Evolutionary conservation across 2,329 filamentous ascomycete species (phyloP), one percentile per base, ranked within the genome.

Genomic region (Fusarium abutilonis): DNA sequence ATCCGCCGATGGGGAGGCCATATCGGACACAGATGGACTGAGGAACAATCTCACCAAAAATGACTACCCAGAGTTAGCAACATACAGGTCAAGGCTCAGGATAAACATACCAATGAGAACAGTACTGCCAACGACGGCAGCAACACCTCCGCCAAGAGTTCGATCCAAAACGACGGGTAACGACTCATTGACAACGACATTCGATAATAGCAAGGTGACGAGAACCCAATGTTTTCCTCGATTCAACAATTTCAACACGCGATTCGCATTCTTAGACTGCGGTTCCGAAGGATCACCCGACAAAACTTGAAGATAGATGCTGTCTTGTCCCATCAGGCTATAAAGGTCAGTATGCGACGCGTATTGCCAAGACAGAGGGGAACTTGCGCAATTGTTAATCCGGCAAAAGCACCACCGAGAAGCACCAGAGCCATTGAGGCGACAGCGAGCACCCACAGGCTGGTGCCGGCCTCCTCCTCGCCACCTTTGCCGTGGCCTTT

Each of bases 221-320:
- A 99, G 82, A 17, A 99, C 94, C 95, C 95, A 99, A 77, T 99
- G 95, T 76, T 99, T 99, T 70, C 95, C 95, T 70, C 86, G 90
- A 64, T 92, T 87, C 52, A 99, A 79, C 26, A 99, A 81, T 39
- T 87, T 83, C 68, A 95, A 83, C 10, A 99, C 95, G 64, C 87
- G 89, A 53, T 85, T 86, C 1, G 95, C 95, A 73, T 97, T 92
- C 73, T 88, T 92, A 72, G 89, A 89, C 78, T 98, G 94, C n/a
- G 88, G 82, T 52, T 90, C 92, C 76, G 92, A 89, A 41, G 90
- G 88, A 50, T 95, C 96, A 36, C 89, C 89, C 47, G 93, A 88
- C 64, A 99, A 90, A 64, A 99, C 95, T 78, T 97, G 95, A 14
- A 99, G 85, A 76, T 99, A 97, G 71, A 98, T 96, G 76, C 96